phyloP scores from a whole-genome alignment of 139 green algal genomes.

The Coelastrella sp. region DNA sequence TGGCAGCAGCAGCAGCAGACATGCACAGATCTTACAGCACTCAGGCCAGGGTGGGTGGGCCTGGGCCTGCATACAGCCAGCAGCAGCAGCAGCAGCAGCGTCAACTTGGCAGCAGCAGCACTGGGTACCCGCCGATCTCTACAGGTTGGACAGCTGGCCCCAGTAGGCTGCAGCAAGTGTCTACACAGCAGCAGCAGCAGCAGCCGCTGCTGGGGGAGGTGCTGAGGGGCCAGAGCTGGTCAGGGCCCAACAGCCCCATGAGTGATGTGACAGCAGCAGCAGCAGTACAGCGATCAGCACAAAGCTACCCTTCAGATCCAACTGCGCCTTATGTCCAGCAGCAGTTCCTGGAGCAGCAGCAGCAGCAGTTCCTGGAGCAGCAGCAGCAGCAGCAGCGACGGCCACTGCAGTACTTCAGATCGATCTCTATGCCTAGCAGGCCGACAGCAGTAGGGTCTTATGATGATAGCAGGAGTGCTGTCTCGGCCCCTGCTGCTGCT shows the following conservation, averaged over 20 bases:
- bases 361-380: constrained; percentile 13
- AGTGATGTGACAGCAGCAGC: not conserved
- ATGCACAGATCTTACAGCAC: not conserved
- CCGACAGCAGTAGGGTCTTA: not conserved
- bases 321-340: not conserved
- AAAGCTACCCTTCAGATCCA: not conserved
- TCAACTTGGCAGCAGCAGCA: not conserved
- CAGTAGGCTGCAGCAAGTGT: constrained; percentile 12
- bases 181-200: constrained; percentile 19
- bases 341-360: not conserved
- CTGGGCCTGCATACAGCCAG: not conserved
- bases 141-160: not conserved
- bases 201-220: not conserved
- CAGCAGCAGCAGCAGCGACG: constrained; percentile 6
- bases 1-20: not conserved
- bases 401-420: not conserved
- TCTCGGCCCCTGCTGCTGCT: not conserved
- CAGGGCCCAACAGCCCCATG: not conserved
- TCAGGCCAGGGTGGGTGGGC: not conserved
- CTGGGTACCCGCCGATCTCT: not conserved
- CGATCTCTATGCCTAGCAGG: not conserved
- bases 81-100: not conserved
- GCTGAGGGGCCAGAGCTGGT: not conserved
- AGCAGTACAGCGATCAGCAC: not conserved
- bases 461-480: too few species aligned